Base-by-base conservation (phyloP, 2,329 filamentous ascomycete genomes). In the Colletotrichum viniferum region DNA sequence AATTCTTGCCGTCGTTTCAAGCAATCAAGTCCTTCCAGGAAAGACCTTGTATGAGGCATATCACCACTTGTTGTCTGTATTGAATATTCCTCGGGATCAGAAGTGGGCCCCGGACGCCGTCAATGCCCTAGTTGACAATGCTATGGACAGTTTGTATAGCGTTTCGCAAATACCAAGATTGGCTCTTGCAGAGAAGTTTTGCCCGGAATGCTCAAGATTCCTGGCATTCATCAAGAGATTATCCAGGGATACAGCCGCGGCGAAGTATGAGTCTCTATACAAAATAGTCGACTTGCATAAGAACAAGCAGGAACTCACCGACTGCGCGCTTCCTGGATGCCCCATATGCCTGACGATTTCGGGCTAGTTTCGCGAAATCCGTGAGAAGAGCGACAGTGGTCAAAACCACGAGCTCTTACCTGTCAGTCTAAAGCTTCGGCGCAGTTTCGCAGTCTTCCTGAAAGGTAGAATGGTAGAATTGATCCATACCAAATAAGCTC, bases 201-300 rank as follows among this genome's bases (percentile, higher is more conserved):
- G 38, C 38, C 0, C 4, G 4, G 38, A 43, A 43, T 38, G 36
- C 36, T 38, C 3, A 8, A 8, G 7, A 1, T 28, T 28, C 8
- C 1, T 8, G 28, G 7, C 7, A 28, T 28, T 3, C 7, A 8
- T 28, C 28, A 8, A n/a, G n/a, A n/a, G 1, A 0, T n/a, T 43
- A 18, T 43, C 4, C 18, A 0, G 38, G 5, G 9, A n/a, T n/a
- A 43, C 0, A 43, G 38, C 38, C 9, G 38, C 38, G 1, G 18
- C 9, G 9, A 43, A n/a, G 0, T 10, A n/a, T 43, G 38, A 43
- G 9, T 2, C 1, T 43, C n/a, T 5, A n/a, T 8, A 2, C 16
- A n/a, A 3, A 10, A 1, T 5, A 1, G 5, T 1, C 38, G 18
- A 1, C 1, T 43, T 43, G 2, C 38, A 43, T 7, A n/a, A 1